These are phyloP conservation scores for Ogataea paradorogensis DNA, from an alignment of 805 yeast species.

Conservation along the genomic window DNA sequence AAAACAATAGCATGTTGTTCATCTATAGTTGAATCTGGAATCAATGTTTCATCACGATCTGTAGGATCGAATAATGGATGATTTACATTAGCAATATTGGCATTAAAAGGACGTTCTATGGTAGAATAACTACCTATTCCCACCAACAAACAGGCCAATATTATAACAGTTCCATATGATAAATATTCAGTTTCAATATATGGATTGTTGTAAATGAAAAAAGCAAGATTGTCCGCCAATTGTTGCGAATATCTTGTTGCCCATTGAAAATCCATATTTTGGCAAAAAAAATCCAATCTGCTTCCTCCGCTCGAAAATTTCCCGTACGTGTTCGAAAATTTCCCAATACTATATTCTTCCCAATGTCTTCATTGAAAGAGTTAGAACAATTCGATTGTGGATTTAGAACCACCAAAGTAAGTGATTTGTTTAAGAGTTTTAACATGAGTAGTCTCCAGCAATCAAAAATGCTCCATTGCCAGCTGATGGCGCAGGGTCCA, in stretches of 20 bases:
- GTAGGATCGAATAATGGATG: conserved; percentile 43
- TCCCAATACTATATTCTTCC: neutral
- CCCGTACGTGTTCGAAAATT: conserved; percentile 10
- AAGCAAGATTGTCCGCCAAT: conserved; percentile 18
- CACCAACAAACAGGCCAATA: conserved; percentile 29
- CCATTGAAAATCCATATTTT: conserved; percentile 6
- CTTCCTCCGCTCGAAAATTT: neutral
- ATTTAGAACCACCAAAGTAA: conserved; percentile 45
- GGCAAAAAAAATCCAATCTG: neutral
- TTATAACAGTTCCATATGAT: conserved; percentile 18
- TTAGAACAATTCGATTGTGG: conserved; percentile 41
- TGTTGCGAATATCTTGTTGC: conserved; percentile 3
- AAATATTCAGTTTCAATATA: conserved; percentile 17
- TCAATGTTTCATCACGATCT: conserved; percentile 33
- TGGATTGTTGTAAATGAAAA: conserved; percentile 19
- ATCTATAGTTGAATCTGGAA: conserved; percentile 18
- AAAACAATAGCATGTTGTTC: conserved; percentile 36
- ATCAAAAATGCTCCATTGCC: conserved; percentile 85
- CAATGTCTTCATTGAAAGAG: conserved; percentile 17
- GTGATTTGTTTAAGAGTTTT: conserved; percentile 17
- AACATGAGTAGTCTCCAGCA: conserved; percentile 48
- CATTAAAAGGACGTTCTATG: conserved; percentile 31
- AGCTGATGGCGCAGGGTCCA: conserved; percentile 88
- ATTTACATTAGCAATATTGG: conserved; percentile 31
- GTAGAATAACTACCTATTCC: conserved; percentile 37